Evolutionary conservation across 2,329 filamentous ascomycete genomes (phyloP).

Genomic region (Ophiocordyceps camponoti-saundersi): DNA sequence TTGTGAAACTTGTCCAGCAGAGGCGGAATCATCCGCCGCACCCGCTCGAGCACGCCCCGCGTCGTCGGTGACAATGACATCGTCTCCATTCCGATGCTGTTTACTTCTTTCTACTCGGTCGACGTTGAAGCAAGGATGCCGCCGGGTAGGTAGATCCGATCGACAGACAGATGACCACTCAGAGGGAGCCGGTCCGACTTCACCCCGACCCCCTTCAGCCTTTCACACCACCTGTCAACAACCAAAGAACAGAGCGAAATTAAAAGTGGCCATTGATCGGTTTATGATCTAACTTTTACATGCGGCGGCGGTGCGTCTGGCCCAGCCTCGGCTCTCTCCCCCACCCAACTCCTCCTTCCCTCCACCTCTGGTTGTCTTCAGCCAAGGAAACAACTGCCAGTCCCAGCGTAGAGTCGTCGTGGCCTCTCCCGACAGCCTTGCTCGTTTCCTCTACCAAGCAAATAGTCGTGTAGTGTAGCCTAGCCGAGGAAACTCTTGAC

Average conservation of each 20-base stretch:
- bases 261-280: constrained; percentile 41
- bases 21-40: constrained; percentile 80
- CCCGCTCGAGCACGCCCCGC: constrained; percentile 60
- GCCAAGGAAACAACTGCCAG: not conserved
- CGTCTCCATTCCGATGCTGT: not conserved
- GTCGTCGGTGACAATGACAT: constrained; percentile 56
- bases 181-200: too few relatives aligned
- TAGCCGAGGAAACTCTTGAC: constrained; percentile 77
- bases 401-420: not conserved
- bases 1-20: constrained; percentile 96
- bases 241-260: constrained; percentile 29
- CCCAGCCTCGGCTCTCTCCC: constrained; percentile 24
- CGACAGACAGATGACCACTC: too few relatives aligned
- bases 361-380: not conserved
- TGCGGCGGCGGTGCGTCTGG: constrained; percentile 35
- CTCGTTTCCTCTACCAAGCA: constrained; percentile 12
- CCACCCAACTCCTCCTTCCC: constrained; percentile 5
- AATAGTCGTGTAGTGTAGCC: constrained; percentile 14
- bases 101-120: not conserved
- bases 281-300: constrained; percentile 46
- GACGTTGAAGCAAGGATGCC: not conserved
- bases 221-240: constrained; percentile 13
- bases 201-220: too few relatives aligned
- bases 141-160: too few relatives aligned
- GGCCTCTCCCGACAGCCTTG: constrained; percentile 16